phyloP scores from a whole-genome alignment of 345 rosid genomes.

The Eutrema yunnanense region DNA sequence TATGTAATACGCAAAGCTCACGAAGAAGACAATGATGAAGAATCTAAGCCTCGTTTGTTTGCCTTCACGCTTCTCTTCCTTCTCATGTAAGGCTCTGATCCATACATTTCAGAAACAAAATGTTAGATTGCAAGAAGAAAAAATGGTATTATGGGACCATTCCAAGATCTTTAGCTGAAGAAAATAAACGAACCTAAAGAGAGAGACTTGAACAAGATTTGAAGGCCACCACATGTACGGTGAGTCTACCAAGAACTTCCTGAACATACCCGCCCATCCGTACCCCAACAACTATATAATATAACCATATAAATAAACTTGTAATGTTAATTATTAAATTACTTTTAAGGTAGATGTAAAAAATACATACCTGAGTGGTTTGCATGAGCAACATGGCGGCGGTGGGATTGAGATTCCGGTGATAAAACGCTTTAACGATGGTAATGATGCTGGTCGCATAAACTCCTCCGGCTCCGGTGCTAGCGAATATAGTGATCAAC shows the following conservation, averaged over 20 bases:
- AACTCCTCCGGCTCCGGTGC: slow-evolving; percentile 35
- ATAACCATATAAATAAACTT: background rate
- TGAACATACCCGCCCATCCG: slow-evolving; percentile 59
- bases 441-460: slow-evolving; percentile 40
- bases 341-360: background rate
- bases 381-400: slow-evolving; percentile 43
- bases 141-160: background rate
- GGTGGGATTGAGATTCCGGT: slow-evolving; percentile 24
- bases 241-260: slow-evolving; percentile 43
- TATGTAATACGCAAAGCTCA: slow-evolving; percentile 58
- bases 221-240: slow-evolving; percentile 66
- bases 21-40: slow-evolving; percentile 45
- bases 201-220: slow-evolving; percentile 47
- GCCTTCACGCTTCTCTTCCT: slow-evolving; percentile 47
- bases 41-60: slow-evolving; percentile 55
- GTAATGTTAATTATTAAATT: background rate
- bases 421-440: slow-evolving; percentile 43
- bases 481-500: slow-evolving; percentile 49
- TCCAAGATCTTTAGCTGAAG: background rate
- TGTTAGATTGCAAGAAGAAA: background rate
- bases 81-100: slow-evolving; percentile 60
- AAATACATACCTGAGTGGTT: slow-evolving; percentile 56
- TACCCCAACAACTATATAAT: slow-evolving; percentile 44
- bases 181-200: slow-evolving; percentile 26
- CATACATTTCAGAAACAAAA: background rate